Evolutionary conservation across 75 land plant species (phyloP).

Genomic region (Chamaecyparis obtusa): DNA sequence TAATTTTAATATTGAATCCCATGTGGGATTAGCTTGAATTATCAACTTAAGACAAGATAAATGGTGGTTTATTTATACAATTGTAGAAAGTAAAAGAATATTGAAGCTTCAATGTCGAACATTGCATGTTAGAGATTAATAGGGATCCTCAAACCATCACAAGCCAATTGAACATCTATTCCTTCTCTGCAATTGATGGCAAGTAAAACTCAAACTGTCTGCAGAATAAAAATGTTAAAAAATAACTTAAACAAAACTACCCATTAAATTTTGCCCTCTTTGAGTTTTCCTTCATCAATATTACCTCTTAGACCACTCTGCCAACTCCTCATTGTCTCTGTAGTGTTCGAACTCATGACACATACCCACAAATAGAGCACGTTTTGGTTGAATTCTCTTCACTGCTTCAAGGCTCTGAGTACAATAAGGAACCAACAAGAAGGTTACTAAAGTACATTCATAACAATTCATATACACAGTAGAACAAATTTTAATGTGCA

Average conservation of each 20-base stretch:
- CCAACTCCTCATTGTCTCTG: constrained; percentile 66
- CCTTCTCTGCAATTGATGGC: constrained; percentile 73
- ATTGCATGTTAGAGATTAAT: constrained; percentile 49
- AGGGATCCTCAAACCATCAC: constrained; percentile 79
- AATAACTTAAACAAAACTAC: background rate
- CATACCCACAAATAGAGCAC: constrained; percentile 88
- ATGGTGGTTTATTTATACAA: background rate
- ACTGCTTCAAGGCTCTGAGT: constrained; percentile 82
- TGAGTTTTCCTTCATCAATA: background rate
- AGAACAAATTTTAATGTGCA: background rate
- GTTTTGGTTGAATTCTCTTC: constrained; percentile 87
- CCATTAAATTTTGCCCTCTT: background rate
- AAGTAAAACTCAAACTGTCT: constrained; percentile 1
- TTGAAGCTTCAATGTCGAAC: background rate
- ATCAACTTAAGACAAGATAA: background rate
- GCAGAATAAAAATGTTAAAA: background rate
- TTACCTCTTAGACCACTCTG: constrained; percentile 84
- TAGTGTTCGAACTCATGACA: constrained; percentile 97
- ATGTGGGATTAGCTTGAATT: background rate
- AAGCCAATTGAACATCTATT: constrained; percentile 89
- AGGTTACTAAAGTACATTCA: background rate
- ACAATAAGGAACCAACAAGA: background rate
- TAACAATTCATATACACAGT: background rate
- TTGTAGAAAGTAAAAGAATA: background rate
- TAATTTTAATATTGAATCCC: background rate